Evolutionary conservation across 2,329 filamentous ascomycete genomes (phyloP).

Genomic region (Thielaviopsis ethacetica): DNA sequence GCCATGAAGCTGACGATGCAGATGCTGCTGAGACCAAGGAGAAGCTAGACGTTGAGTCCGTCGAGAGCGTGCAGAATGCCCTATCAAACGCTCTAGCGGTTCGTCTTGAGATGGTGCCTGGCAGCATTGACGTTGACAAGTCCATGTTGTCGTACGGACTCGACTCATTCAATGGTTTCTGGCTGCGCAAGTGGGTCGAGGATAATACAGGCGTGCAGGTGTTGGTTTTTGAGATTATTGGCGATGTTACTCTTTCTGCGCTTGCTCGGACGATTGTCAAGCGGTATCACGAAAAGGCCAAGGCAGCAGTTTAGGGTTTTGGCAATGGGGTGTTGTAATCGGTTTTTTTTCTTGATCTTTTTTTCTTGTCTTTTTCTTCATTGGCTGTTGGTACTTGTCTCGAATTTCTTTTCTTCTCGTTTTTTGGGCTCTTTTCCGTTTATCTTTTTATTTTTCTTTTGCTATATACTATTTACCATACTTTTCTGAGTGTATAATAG

Average conservation of each 20-base stretch:
- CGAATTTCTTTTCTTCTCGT: not conserved
- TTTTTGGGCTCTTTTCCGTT: not conserved
- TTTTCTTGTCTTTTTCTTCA: not conserved
- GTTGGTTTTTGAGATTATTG: conserved; percentile 31
- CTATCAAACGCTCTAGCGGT: conserved; percentile 18
- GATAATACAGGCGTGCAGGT: conserved; percentile 27
- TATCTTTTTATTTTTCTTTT: not conserved
- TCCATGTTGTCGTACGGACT: conserved; percentile 31
- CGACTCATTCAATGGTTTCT: conserved; percentile 36
- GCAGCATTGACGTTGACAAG: conserved; percentile 27
- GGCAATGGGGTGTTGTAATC: not conserved
- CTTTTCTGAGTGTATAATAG: too few relatives aligned
- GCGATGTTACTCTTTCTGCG: conserved; percentile 24
- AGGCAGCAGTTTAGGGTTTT: not conserved
- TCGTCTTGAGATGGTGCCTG: conserved; percentile 26
- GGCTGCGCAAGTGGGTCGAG: conserved; percentile 33
- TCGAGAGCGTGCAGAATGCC: conserved; percentile 20
- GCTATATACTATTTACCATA: too few relatives aligned
- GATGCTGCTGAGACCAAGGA: conserved; percentile 13
- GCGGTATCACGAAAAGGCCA: not conserved
- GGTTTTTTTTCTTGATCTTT: not conserved
- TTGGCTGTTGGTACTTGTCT: not conserved
- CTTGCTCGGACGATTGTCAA: conserved; percentile 22
- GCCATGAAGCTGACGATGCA: not conserved
- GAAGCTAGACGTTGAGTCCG: conserved; percentile 14